Evolutionary conservation across 495 filamentous ascomycete genomes (phyloP).

Genomic region (Penicillium angulare): DNA sequence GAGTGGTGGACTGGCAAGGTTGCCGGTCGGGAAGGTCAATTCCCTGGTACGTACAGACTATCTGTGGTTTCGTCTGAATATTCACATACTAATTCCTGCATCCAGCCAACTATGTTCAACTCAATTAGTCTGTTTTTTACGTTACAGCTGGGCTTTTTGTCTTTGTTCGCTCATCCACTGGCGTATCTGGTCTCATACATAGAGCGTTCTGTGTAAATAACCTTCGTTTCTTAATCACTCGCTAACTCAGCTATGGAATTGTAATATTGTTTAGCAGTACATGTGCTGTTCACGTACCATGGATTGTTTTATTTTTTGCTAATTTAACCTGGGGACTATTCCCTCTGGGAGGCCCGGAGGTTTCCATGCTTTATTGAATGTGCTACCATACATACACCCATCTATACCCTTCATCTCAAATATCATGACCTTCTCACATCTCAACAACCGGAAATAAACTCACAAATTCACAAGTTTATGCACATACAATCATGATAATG

Average conservation of each 20-base stretch:
- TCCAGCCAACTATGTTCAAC: slow-evolving; percentile 46
- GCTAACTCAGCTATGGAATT: slow-evolving; percentile 6
- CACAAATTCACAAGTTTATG: too few species aligned
- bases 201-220: slow-evolving; percentile 35
- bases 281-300: background rate
- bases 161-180: slow-evolving; percentile 8
- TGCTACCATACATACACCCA: too few species aligned
- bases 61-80: too few species aligned
- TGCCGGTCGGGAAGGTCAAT: slow-evolving; percentile 79
- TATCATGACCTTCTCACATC: too few species aligned
- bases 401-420: too few species aligned
- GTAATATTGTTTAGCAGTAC: background rate
- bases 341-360: too few species aligned
- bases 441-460: too few species aligned
- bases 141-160: background rate
- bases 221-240: slow-evolving; percentile 14
- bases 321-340: too few species aligned
- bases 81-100: slow-evolving; percentile 7
- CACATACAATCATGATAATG: too few species aligned
- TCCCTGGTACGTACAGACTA: slow-evolving; percentile 71
- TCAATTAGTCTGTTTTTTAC: slow-evolving; percentile 32
- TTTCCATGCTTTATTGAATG: too few species aligned
- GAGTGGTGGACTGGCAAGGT: slow-evolving; percentile 94
- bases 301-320: background rate
- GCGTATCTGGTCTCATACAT: slow-evolving; percentile 25